Conservation (phyloP, 208 protist species). For the Wallacemonas sp. region DNA sequence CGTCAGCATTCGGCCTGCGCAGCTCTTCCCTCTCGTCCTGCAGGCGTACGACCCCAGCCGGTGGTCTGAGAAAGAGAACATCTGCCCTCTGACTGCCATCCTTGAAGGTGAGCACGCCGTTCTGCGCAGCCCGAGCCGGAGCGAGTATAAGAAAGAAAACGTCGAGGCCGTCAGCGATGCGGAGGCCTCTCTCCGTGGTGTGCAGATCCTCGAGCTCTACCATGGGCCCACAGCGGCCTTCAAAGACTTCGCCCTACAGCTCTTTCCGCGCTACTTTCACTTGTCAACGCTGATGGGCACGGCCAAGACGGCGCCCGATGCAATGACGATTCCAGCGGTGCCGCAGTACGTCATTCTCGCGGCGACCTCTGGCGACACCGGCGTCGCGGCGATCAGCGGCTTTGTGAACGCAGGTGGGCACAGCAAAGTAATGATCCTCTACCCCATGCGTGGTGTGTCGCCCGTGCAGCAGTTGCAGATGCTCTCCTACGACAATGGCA, state of each 20-base stretch:
- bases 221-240: conserved; percentile 91
- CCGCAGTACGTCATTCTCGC: conserved; percentile 77
- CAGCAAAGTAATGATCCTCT: conserved; percentile 85
- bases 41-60: conserved; percentile 71
- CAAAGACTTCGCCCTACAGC: conserved; percentile 91
- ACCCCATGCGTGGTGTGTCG: conserved; percentile 81
- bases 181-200: not conserved
- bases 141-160: conserved; percentile 14
- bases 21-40: conserved; percentile 54
- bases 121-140: not conserved
- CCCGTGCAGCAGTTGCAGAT: conserved; percentile 89
- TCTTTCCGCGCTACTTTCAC: conserved; percentile 87
- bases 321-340: not conserved
- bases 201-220: conserved; percentile 80
- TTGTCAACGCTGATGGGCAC: not conserved
- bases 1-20: conserved; percentile 40
- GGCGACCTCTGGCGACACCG: conserved; percentile 91
- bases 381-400: conserved; percentile 84
- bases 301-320: not conserved
- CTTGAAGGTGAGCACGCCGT: conserved; percentile 1
- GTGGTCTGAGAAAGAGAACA: conserved; percentile 54
- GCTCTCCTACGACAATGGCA: conserved; percentile 77
- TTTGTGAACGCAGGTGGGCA: conserved; percentile 70
- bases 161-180: not conserved
- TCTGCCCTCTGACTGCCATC: conserved; percentile 65